These are phyloP conservation scores for Uncinocarpus reesii DNA, from an alignment of 2,329 filamentous ascomycete genomes.

Conservation along the genomic window DNA sequence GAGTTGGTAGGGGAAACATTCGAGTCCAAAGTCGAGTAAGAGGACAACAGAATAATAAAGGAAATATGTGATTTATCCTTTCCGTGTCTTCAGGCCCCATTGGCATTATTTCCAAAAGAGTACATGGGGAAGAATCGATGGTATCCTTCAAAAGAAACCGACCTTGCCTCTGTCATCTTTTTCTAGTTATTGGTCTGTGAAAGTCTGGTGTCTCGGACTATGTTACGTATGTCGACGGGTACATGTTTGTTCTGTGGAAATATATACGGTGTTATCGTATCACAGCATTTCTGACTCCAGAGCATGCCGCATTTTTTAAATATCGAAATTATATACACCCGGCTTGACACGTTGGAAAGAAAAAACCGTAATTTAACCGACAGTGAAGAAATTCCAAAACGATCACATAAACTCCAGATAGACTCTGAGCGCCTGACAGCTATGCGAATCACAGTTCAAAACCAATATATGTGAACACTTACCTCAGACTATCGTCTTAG, in stretches of 20 bases:
- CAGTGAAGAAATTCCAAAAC: too few relatives aligned
- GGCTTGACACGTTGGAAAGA: too few relatives aligned
- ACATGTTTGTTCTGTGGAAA: background rate
- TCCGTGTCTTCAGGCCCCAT: background rate
- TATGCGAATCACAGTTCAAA: too few relatives aligned
- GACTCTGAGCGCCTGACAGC: too few relatives aligned
- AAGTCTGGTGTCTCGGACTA: background rate
- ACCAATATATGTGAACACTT: background rate
- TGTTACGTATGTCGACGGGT: conserved; percentile 1
- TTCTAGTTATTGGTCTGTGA: background rate
- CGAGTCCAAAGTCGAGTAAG: conserved; percentile 91
- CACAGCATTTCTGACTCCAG: background rate
- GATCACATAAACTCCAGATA: too few relatives aligned
- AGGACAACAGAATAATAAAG: background rate
- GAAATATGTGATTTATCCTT: conserved; percentile 10
- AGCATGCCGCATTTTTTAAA: too few relatives aligned
- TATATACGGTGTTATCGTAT: background rate
- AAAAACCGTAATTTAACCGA: too few relatives aligned
- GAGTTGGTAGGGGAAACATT: conserved; percentile 98
- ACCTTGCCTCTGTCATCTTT: background rate
- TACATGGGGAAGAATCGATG: conserved; percentile 3
- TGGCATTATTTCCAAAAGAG: conserved; percentile 3
- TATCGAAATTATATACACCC: too few relatives aligned
- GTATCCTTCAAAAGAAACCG: background rate
- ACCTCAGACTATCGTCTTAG: background rate